These are phyloP conservation scores for Neurospora sp. DNA, from an alignment of 495 filamentous ascomycete genomes.

Conservation along the genomic window DNA sequence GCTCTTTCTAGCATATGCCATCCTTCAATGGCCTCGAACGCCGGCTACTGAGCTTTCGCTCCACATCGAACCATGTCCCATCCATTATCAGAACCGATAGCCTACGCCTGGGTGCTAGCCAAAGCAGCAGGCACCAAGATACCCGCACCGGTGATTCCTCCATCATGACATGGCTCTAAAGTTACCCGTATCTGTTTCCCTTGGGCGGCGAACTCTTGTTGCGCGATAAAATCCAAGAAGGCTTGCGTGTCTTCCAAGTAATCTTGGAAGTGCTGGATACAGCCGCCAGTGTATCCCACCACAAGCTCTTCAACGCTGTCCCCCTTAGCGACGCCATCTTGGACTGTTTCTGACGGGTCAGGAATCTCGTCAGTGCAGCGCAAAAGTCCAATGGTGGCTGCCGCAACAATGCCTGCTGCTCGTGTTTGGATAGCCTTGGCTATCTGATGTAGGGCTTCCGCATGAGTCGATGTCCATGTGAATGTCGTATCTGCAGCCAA, in stretches of 20 bases:
- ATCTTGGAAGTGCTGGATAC: conserved; percentile 65
- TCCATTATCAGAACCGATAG: not conserved
- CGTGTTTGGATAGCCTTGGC: conserved; percentile 55
- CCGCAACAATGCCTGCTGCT: conserved; percentile 62
- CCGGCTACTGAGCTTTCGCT: not conserved
- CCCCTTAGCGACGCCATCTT: not conserved
- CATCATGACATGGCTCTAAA: conserved; percentile 60
- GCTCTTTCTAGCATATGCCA: not conserved
- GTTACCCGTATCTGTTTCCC: conserved; percentile 47
- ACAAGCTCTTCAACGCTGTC: conserved; percentile 46
- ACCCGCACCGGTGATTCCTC: conserved; percentile 66
- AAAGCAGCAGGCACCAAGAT: conserved; percentile 52
- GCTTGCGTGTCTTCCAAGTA: conserved; percentile 60
- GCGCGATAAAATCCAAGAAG: conserved; percentile 55
- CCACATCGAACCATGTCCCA: not conserved
- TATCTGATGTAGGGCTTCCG: conserved; percentile 48
- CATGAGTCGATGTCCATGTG: conserved; percentile 49
- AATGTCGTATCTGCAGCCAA: conserved; percentile 27
- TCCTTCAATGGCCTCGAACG: not conserved
- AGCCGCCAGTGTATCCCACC: conserved; percentile 70
- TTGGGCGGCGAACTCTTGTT: conserved; percentile 42
- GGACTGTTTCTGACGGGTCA: not conserved
- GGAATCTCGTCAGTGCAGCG: conserved; percentile 55
- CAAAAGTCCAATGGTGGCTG: conserved; percentile 58
- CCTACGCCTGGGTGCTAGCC: conserved; percentile 4